Percentiles rank a stretch among this genome's conserved stretches.
phyloP scores from a whole-genome alignment of 2,329 filamentous ascomycete genomes.

The Verticillium nubilum region DNA sequence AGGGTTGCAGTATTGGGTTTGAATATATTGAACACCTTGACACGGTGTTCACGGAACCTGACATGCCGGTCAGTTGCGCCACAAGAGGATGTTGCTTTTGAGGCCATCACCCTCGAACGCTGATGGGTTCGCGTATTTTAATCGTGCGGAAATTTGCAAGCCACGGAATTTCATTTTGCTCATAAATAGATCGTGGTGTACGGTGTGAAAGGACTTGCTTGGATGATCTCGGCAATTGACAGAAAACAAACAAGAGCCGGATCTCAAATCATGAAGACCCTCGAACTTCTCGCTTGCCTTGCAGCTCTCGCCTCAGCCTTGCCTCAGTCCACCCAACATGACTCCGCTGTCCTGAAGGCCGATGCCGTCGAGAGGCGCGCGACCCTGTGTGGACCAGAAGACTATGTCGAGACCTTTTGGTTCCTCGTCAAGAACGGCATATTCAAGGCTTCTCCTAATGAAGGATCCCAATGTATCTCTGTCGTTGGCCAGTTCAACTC shows the following conservation, averaged over 20 bases:
- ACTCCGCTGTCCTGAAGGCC: not conserved
- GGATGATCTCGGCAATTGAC: no score
- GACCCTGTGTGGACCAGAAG: not conserved
- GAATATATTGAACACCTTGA: no score
- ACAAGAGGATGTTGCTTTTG: no score
- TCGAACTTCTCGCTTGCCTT: not conserved
- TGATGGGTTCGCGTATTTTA: no score
- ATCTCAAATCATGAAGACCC: not conserved
- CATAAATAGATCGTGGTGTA: no score
- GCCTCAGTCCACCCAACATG: not conserved
- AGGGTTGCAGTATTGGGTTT: no score
- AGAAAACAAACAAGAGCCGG: not conserved
- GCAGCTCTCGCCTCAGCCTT: not conserved
- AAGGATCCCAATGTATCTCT: not conserved
- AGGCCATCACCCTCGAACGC: no score
- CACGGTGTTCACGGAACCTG: no score
- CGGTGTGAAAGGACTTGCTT: not conserved
- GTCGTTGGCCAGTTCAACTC: not conserved
- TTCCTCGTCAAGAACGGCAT: not conserved
- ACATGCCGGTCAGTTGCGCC: no score
- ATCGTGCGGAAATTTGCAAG: no score
- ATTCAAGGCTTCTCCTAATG: not conserved
- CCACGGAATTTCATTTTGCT: no score
- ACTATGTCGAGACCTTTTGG: not conserved
- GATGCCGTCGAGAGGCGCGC: not conserved